phyloP scores from a whole-genome alignment of 345 rosid species.

The Limnanthes douglasii region DNA sequence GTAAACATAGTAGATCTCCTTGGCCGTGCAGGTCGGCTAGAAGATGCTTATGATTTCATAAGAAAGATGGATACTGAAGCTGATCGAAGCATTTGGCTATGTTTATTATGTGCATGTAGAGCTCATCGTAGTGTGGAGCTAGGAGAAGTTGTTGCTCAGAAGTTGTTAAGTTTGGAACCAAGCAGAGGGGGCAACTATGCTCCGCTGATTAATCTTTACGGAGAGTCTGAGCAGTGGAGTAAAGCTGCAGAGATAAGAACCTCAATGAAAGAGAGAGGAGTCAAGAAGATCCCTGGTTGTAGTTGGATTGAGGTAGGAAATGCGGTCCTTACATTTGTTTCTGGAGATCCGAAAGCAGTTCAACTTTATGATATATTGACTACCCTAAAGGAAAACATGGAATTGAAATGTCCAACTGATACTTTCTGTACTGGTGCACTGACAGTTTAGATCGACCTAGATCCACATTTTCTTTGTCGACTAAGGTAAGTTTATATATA shows the following conservation, averaged over 20 bases:
- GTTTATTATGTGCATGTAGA: conserved; percentile 49
- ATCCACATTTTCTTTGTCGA: too few species aligned
- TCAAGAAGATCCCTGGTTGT: conserved; percentile 67
- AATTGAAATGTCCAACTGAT: too few species aligned
- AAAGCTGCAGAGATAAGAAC: conserved; percentile 33
- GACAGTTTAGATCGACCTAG: too few species aligned
- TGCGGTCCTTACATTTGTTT: conserved; percentile 31
- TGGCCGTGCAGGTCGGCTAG: conserved; percentile 53
- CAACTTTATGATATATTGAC: conserved; percentile 27
- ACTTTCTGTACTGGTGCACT: too few species aligned
- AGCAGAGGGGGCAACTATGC: conserved; percentile 42
- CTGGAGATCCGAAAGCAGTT: conserved; percentile 26
- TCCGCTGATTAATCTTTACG: conserved; percentile 52
- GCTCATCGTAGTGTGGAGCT: conserved; percentile 39
- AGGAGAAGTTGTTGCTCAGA: conserved; percentile 47
- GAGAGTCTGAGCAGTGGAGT: conserved; percentile 46
- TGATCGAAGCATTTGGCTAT: conserved; percentile 56
- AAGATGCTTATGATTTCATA: conserved; percentile 44
- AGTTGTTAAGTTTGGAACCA: conserved; percentile 39
- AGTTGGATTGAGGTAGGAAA: conserved; percentile 61
- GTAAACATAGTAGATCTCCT: conserved; percentile 63
- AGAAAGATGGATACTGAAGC: conserved; percentile 36
- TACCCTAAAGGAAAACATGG: conserved; percentile 25
- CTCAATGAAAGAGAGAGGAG: conserved; percentile 44
- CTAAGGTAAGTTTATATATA: too few species aligned